These are phyloP conservation scores for Exophiala sp. DNA, from an alignment of 2,329 filamentous ascomycete genomes.

Conservation along the genomic window DNA sequence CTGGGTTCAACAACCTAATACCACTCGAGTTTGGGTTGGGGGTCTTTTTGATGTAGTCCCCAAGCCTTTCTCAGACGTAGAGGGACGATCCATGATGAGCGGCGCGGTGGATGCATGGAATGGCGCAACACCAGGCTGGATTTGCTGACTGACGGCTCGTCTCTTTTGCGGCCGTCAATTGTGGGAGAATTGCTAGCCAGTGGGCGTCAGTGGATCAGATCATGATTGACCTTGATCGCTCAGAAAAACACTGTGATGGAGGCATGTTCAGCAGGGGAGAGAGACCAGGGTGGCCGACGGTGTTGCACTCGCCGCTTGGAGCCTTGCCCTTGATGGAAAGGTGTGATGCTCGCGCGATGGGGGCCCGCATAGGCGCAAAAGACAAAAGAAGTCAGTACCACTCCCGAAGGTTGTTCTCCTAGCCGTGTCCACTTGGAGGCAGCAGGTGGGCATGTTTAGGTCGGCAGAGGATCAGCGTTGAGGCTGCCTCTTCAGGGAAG, in stretches of 20 bases:
- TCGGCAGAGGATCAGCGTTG: no score
- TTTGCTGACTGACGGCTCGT: background rate
- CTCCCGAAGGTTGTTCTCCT: background rate
- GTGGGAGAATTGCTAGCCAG: background rate
- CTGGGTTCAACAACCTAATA: background rate
- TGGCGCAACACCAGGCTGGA: constrained; percentile 16
- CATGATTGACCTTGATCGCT: constrained; percentile 1
- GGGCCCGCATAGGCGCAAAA: constrained; percentile 10
- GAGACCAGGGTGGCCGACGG: constrained; percentile 15
- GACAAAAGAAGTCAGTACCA: background rate
- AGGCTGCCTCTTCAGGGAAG: no score
- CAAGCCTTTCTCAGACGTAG: constrained; percentile 8
- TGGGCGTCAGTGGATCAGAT: constrained; percentile 1
- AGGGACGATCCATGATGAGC: constrained; percentile 20
- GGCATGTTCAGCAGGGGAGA: background rate
- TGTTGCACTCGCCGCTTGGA: constrained; percentile 21
- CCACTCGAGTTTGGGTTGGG: constrained; percentile 1
- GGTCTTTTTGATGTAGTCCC: constrained; percentile 5
- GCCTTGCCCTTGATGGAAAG: constrained; percentile 16
- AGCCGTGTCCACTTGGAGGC: no score
- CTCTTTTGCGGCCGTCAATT: background rate
- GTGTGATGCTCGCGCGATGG: constrained; percentile 6
- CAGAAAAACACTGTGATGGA: background rate
- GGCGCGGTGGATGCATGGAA: constrained; percentile 19
- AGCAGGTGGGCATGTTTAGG: no score